Evolutionary conservation across 2,329 filamentous ascomycete species (phyloP), one percentile per base, ranked within the genome.

Genomic region (Botrytis cinerea): DNA sequence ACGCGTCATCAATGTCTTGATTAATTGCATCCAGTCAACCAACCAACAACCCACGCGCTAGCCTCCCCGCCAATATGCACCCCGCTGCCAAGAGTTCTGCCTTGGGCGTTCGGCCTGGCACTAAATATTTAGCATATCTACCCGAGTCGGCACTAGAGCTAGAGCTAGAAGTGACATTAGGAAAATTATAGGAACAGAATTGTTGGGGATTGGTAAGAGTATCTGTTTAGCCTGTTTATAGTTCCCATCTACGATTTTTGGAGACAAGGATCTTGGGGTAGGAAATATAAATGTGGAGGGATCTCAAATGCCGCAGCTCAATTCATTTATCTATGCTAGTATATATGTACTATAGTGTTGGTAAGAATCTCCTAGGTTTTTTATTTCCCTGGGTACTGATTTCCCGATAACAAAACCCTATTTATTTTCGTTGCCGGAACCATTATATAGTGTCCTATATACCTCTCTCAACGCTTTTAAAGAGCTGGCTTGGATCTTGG

Each of bases 231-330:
- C 2, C 35, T 16, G 14, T 62, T 16, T n/a, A n/a, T 57, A 16
- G 18, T 62, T 18, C 6, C 1, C 18, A 40, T 40, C 3, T 40
- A 8, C 60, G 20, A n/a, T n/a, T n/a, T 1, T 40, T 62, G 6
- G 2, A 22, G 59, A 60, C 25, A 35, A 38, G 10, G 14, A 22
- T 35, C 32, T 38, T 10, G 20, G 20, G 32, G 14, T 40, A 40
- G 3, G 12, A 22, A 16, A 18, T 16, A 16, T 18, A 0, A 57
- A 28, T 18, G n/a, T 28, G 2, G 6, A 57, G 14, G 48, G 12
- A 2, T n/a, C 14, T 12, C 20, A 0, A n/a, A n/a, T 2, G 25
- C 12, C 2, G 48, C 5, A n/a, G n/a, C 25, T n/a, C 25, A 14
- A 51, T 51, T 5, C 48, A 16, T n/a, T 51, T n/a, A 14, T n/a